Base-by-base conservation (phyloP, 148 eudicot genomes). In the Rhododendron henanense region DNA sequence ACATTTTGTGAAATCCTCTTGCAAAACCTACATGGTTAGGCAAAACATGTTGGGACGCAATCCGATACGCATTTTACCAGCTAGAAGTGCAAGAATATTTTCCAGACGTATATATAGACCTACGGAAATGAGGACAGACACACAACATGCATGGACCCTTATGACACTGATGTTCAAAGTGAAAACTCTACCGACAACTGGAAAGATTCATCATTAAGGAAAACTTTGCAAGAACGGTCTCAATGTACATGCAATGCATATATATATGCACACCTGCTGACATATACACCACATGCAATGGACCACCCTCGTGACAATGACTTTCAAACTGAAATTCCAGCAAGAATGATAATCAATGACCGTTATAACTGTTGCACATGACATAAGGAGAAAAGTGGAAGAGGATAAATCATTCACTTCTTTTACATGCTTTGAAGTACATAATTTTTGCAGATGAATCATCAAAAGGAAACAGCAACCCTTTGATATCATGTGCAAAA, bases 1-100 rank as follows among this genome's bases (percentile, higher is more conserved):
- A 84, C 95, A 94, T 89, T 88, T 91, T 71, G 96, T 96, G 88
- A 96, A 95, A 90, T 96, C 99, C 87, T 96, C 98, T 91, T 92
- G 90, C 83, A 96, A 10, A 81, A 96, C 93, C 98, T 96, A 89
- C 89, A 95, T 23, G 47, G 69, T 81, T 85, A 25, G 41, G 45
- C 65, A 65, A 59, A 63, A 83, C 16, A 77, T 69, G 69, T 18
- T 31, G 55, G 53, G 84, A 69, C 31, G 25, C 51, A 33, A 85
- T 48, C 59, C 31, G 9, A 47, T 15, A 16, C 7, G 15, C 71
- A 65, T 84, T 73, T 80, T 67, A 55, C 33, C 10, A 1, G 21
- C 25, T 78, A 65, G 59, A 50, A 59, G 41, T 37, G 14, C 84
- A 61, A 57, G 55, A 53, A 57, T 37, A n/a, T 48, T 80, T 80